A percentile compares a stretch with the other conserved stretches of the same genome.
Evolutionary conservation across 768 basidiomycete species (phyloP).

Genomic region (Zangia roseola): DNA sequence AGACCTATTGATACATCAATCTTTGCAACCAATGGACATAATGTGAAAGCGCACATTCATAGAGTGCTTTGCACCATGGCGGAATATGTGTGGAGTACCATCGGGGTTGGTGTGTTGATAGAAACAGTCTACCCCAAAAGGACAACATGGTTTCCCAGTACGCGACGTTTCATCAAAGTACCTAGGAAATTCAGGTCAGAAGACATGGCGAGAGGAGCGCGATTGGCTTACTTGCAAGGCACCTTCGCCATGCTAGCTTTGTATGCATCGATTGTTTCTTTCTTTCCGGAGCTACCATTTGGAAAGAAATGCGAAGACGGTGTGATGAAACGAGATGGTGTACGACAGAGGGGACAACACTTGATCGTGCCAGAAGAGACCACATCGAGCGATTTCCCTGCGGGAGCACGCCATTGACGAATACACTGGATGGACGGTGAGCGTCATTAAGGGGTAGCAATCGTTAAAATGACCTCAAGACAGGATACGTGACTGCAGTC

Average conservation of each 20-base stretch:
- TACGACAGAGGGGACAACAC: slow-evolving; percentile 77
- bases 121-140: slow-evolving; percentile 80
- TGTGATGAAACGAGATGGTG: slow-evolving; percentile 62
- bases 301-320: slow-evolving; percentile 71
- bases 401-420: slow-evolving; percentile 71
- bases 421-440: slow-evolving; percentile 55
- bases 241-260: slow-evolving; percentile 72
- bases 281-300: slow-evolving; percentile 53
- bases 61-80: slow-evolving; percentile 50
- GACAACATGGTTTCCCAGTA: slow-evolving; percentile 55
- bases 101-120: slow-evolving; percentile 70
- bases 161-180: slow-evolving; percentile 58
- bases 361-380: slow-evolving; percentile 61
- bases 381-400: slow-evolving; percentile 49
- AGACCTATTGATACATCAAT: slow-evolving; percentile 19
- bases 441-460: background rate
- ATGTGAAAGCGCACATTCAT: slow-evolving; percentile 48
- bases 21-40: slow-evolving; percentile 28
- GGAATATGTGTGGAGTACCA: slow-evolving; percentile 58
- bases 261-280: slow-evolving; percentile 51
- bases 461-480: slow-evolving; percentile 47
- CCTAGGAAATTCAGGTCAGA: slow-evolving; percentile 32
- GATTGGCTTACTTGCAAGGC: slow-evolving; percentile 55
- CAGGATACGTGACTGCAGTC: slow-evolving; percentile 82
- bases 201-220: background rate